Conservation (phyloP, 768 basidiomycete species). For the Inosperma sp. region DNA sequence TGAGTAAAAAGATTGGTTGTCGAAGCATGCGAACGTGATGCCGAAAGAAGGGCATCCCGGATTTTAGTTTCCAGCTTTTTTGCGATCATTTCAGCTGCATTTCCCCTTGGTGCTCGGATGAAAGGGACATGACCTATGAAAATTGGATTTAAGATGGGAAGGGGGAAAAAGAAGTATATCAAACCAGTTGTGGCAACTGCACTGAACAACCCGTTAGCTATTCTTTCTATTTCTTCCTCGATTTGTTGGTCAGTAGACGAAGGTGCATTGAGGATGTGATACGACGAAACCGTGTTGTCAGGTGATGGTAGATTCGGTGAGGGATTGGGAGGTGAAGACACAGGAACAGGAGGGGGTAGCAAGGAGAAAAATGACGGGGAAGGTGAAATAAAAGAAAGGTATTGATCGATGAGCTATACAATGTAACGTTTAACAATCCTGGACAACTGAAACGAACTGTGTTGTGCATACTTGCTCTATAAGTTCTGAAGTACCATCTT, state of each 20-base stretch:
- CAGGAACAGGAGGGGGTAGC: constrained; percentile 51
- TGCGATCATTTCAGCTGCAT: constrained; percentile 99
- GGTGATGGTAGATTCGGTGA: constrained; percentile 31
- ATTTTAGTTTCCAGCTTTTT: constrained; percentile 92
- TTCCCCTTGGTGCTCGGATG: constrained; percentile 90
- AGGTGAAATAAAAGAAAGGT: constrained; percentile 93
- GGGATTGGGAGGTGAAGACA: constrained; percentile 32
- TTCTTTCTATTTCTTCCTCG: constrained; percentile 87
- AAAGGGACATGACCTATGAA: constrained; percentile 81
- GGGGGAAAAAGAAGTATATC: constrained; percentile 17
- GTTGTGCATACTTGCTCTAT: constrained; percentile 62
- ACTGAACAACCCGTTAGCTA: constrained; percentile 88
- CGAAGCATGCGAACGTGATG: constrained; percentile 54
- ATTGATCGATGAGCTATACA: constrained; percentile 86
- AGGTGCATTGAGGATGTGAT: constrained; percentile 87
- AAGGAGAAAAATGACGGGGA: constrained; percentile 92
- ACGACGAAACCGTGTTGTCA: constrained; percentile 52
- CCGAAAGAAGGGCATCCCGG: constrained; percentile 73
- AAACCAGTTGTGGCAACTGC: constrained; percentile 83
- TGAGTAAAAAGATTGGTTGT: constrained; percentile 67
- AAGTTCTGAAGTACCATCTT: constrained; percentile 75
- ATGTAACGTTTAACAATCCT: constrained; percentile 9
- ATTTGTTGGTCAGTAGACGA: constrained; percentile 86
- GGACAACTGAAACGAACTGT: not conserved
- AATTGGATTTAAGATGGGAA: constrained; percentile 1